These are phyloP conservation scores for Rhazya stricta DNA, from an alignment of 257 asterid species.

Conservation along the genomic window DNA sequence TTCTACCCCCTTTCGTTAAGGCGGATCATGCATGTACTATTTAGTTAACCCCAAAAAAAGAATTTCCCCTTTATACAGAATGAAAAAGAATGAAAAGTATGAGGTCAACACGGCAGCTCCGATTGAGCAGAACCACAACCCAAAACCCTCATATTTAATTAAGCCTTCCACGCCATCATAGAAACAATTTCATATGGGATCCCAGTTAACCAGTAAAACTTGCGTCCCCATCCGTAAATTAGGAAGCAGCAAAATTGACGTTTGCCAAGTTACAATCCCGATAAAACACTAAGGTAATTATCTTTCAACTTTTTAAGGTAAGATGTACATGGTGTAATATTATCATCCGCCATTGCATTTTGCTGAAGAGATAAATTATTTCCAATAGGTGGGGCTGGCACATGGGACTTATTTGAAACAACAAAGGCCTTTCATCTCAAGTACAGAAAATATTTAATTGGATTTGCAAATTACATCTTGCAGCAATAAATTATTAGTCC, in stretches of 20 bases:
- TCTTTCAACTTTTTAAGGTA: not conserved
- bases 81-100: not conserved
- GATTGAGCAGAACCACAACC: not conserved
- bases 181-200: not conserved
- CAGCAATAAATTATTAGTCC: conserved; percentile 22
- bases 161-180: not conserved
- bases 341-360: not conserved
- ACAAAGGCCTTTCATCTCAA: conserved; percentile 8
- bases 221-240: too few relatives aligned
- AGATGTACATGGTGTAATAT: not conserved
- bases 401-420: conserved; percentile 13
- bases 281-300: too few relatives aligned
- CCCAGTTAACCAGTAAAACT: too few relatives aligned
- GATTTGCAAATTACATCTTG: conserved; percentile 10
- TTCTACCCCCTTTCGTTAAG: too few relatives aligned
- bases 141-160: not conserved
- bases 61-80: too few relatives aligned
- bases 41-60: too few relatives aligned
- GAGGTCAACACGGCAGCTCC: not conserved
- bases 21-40: too few relatives aligned
- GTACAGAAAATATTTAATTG: conserved; percentile 15
- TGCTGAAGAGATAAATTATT: not conserved
- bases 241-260: too few relatives aligned
- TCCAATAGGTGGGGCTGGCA: not conserved
- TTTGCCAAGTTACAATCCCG: too few relatives aligned